Percentiles rank a stretch among this genome's conserved stretches.
Evolutionary conservation across 768 basidiomycete species (phyloP).

Genomic region (Mycena latifolia): DNA sequence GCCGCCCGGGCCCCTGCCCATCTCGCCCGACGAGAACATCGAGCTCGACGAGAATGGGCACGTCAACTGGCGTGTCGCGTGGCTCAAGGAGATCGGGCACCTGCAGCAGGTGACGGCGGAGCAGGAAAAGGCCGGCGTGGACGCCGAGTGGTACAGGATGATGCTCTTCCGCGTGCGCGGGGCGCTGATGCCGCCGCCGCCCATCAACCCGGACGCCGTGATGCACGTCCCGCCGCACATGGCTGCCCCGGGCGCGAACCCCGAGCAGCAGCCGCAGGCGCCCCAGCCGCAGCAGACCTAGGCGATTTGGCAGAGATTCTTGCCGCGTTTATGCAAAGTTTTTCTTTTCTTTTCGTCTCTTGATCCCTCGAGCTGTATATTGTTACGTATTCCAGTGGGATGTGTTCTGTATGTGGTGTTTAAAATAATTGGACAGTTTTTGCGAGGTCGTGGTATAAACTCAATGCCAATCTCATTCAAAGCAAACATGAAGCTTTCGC

Average conservation of each 20-base stretch:
- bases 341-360: neutral
- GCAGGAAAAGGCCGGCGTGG: conserved; percentile 85
- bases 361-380: conserved; percentile 12
- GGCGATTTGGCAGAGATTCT: neutral
- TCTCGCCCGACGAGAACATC: conserved; percentile 73
- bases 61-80: conserved; percentile 82
- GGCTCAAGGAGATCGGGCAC: conserved; percentile 84
- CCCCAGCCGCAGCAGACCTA: conserved; percentile 37
- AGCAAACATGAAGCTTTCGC: no score
- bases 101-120: conserved; percentile 83
- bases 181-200: conserved; percentile 70
- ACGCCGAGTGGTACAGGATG: conserved; percentile 89
- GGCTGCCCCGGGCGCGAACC: conserved; percentile 49
- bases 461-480: no score
- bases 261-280: conserved; percentile 55
- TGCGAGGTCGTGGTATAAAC: neutral
- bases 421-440: conserved; percentile 2
- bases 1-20: conserved; percentile 65
- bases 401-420: conserved; percentile 14
- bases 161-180: conserved; percentile 85
- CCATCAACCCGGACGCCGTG: conserved; percentile 62
- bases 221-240: conserved; percentile 54
- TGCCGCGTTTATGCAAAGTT: neutral
- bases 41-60: conserved; percentile 85
- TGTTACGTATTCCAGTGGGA: conserved; percentile 5